These are phyloP conservation scores for Saitozyma sp. DNA, from an alignment of 768 basidiomycete species.

Conservation along the genomic window DNA sequence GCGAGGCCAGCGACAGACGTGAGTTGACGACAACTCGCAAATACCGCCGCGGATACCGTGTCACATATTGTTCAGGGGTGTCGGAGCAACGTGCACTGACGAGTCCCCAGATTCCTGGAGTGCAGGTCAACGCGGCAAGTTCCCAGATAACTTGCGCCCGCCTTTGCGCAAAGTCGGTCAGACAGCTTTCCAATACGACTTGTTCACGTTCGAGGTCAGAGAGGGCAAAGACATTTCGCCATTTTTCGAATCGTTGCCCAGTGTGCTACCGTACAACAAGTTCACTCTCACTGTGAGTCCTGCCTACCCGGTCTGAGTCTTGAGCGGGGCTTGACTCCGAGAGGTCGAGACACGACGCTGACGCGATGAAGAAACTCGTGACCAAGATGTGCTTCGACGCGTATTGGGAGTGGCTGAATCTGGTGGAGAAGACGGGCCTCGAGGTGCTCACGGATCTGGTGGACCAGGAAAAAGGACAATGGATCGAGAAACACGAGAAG, in stretches of 20 bases:
- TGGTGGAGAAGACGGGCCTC: conserved; percentile 70
- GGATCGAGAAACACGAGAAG: conserved; percentile 74
- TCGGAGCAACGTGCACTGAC: no score
- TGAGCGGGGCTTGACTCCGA: not conserved
- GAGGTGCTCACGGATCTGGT: conserved; percentile 65
- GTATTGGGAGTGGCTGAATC: conserved; percentile 66
- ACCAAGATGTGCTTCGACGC: conserved; percentile 81
- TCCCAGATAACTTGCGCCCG: conserved; percentile 78
- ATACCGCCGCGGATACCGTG: not conserved
- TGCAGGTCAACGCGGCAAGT: conserved; percentile 72
- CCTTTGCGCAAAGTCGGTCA: conserved; percentile 69
- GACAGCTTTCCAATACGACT: conserved; percentile 75
- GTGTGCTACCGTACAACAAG: conserved; percentile 87
- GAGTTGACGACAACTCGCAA: conserved; percentile 13
- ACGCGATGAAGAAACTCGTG: conserved; percentile 74
- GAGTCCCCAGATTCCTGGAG: conserved; percentile 62
- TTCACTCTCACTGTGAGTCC: conserved; percentile 73
- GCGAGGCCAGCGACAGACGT: conserved; percentile 24
- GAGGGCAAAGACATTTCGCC: conserved; percentile 41
- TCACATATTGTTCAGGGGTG: no score
- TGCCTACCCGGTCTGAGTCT: not conserved
- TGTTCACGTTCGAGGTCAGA: conserved; percentile 58
- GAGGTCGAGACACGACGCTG: not conserved
- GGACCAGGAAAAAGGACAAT: conserved; percentile 66
- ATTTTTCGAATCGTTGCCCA: conserved; percentile 76